Evolutionary conservation across 164 flowering plant genomes (phyloP).

Genomic region (Euptelea pleiosperma): DNA sequence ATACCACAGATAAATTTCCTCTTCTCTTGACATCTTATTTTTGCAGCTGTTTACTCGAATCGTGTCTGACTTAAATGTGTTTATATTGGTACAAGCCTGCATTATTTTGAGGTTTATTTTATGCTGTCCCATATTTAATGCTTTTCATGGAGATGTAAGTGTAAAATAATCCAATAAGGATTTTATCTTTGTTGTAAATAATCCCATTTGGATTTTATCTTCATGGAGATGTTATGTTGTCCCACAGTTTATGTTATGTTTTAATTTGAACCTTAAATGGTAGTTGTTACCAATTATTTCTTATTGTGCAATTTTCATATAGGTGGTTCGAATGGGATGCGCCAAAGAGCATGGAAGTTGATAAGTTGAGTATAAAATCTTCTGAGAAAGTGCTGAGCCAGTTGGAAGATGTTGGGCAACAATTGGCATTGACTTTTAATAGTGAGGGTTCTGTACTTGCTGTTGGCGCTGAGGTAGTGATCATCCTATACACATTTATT

Average conservation of each 20-base stretch:
- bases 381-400: conserved; percentile 55
- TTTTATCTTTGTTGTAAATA: no score
- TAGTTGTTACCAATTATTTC: background rate
- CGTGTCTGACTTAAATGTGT: background rate
- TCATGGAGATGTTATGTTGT: background rate
- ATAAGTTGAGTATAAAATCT: conserved; percentile 37
- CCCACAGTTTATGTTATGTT: background rate
- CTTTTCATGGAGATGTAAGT: background rate
- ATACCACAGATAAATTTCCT: background rate
- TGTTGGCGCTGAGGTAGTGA: conserved; percentile 82
- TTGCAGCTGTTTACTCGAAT: background rate
- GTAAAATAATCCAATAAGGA: background rate
- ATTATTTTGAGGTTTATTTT: background rate
- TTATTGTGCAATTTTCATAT: conserved; percentile 6
- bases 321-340: conserved; percentile 85
- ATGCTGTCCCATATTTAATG: background rate
- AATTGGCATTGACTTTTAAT: conserved; percentile 72
- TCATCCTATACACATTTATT: conserved; percentile 1
- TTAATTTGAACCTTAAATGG: background rate
- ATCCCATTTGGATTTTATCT: background rate
- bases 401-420: conserved; percentile 80
- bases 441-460: conserved; percentile 76
- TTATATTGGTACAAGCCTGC: background rate
- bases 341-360: conserved; percentile 22
- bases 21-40: background rate